Base-by-base conservation (phyloP, 2,329 filamentous ascomycete genomes). In the Bipolaris gigantea region DNA sequence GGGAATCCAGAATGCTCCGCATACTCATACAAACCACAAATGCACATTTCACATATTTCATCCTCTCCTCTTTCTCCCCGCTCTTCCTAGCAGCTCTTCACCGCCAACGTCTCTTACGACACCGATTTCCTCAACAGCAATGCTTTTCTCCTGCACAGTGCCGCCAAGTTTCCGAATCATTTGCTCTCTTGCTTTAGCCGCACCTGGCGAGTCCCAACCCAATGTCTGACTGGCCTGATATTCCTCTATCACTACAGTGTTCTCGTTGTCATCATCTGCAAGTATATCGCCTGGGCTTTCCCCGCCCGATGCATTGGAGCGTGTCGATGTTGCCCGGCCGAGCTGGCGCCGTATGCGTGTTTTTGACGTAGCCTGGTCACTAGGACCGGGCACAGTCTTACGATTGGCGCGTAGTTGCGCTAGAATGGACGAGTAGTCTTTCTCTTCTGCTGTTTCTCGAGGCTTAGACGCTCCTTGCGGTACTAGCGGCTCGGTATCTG, bases 121-220 rank as follows among this genome's bases (percentile, higher is more conserved):
- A 7, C 70, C 71, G 48, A 73, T 73, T 16, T 57, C 63, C 36
- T 70, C 57, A 6, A 71, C 66, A 33, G 58, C 55, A 8, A 67
- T 60, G 46, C 59, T 67, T 50, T 56, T 60, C 21, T 63, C 67
- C 21, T 67, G 63, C 7, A 75, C 61, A 25, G 61, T 71, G 8
- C 74, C 74, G 2, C 73, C 73, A 43, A 76, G 56, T 49, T 66
- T 66, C 34, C 57, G 61, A 48, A 76, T 75, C 65, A 76, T 69
- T 49, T 63, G 57, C 49, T 71, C 71, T 33, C 73, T 62, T 42
- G 69, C 69, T 40, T 66, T 70, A 47, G 70, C 66, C 33, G 63
- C 68, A 8, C 68, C 72, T 4, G 67, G 68, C n/a, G 70, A 71
- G 45, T 75, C 74, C 69, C 73, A 76, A 0, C 70, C 67, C 25